These are phyloP conservation scores for Crithidia sp. DNA, from an alignment of 208 protist species.

Conservation along the genomic window DNA sequence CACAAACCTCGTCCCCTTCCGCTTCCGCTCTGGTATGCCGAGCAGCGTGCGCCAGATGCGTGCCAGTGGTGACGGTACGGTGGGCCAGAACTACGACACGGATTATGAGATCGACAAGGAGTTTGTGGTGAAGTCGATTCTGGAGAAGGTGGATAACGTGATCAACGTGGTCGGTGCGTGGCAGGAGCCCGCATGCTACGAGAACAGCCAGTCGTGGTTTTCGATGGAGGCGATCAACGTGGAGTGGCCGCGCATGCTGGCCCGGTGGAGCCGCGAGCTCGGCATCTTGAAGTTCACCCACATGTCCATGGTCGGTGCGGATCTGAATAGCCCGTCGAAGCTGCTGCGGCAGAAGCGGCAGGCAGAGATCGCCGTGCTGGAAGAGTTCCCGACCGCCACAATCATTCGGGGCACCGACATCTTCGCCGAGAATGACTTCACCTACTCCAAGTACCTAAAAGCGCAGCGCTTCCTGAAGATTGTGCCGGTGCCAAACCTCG, in stretches of 20 bases:
- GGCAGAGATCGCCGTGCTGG: slow-evolving; percentile 87
- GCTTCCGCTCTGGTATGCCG: slow-evolving; percentile 81
- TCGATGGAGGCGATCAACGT: slow-evolving; percentile 92
- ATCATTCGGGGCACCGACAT: slow-evolving; percentile 90
- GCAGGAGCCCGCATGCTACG: slow-evolving; percentile 88
- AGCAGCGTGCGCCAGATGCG: slow-evolving; percentile 80
- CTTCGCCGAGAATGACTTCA: slow-evolving; percentile 88
- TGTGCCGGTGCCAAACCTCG: slow-evolving; percentile 83
- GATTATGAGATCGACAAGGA: slow-evolving; percentile 93
- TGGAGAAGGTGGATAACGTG: slow-evolving; percentile 86
- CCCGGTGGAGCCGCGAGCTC: slow-evolving; percentile 87
- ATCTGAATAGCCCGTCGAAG: slow-evolving; percentile 86
- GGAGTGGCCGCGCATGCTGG: slow-evolving; percentile 91
- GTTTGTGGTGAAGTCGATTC: slow-evolving; percentile 90
- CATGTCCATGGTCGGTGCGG: slow-evolving; percentile 91
- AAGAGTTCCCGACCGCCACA: slow-evolving; percentile 91
- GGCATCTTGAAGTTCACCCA: slow-evolving; percentile 86
- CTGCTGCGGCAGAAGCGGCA: slow-evolving; percentile 87
- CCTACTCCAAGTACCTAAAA: slow-evolving; percentile 90
- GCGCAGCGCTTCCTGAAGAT: slow-evolving; percentile 87
- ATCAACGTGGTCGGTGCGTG: slow-evolving; percentile 85
- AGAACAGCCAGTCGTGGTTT: slow-evolving; percentile 92
- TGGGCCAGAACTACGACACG: slow-evolving; percentile 89
- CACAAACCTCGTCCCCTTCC: slow-evolving; percentile 87
- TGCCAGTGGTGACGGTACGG: slow-evolving; percentile 80